These are phyloP conservation scores for Hypseocharis bilobata DNA, from an alignment of 441 rosid species.

Conservation along the genomic window DNA sequence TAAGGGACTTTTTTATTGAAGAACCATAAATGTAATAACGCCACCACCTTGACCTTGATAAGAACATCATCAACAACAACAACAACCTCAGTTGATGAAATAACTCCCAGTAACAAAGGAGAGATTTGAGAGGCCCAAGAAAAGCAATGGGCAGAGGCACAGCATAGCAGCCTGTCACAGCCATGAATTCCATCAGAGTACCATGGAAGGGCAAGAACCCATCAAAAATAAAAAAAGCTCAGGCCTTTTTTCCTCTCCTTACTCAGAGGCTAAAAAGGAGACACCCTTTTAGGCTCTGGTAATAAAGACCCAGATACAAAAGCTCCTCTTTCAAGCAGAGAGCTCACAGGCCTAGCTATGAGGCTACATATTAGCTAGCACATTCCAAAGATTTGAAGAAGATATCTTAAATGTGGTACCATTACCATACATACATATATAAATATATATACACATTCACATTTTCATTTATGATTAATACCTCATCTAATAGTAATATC, in stretches of 20 bases:
- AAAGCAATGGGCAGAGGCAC: constrained; percentile 20
- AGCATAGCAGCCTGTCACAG: constrained; percentile 32
- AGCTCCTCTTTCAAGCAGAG: constrained; percentile 11
- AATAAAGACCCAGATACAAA: constrained; percentile 24
- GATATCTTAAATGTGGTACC: constrained; percentile 21
- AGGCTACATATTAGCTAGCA: constrained; percentile 22
- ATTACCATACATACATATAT: constrained; percentile 11
- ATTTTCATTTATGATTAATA: not conserved
- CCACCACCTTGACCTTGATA: constrained; percentile 20
- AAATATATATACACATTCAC: not conserved
- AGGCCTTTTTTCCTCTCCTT: constrained; percentile 21
- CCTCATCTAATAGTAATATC: too few relatives aligned
- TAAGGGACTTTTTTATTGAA: constrained; percentile 24
- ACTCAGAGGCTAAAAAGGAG: constrained; percentile 21
- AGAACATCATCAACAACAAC: constrained; percentile 24
- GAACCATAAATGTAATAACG: constrained; percentile 13
- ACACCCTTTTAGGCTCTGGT: constrained; percentile 24
- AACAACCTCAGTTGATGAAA: constrained; percentile 31
- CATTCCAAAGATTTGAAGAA: constrained; percentile 32
- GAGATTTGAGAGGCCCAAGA: constrained; percentile 32
- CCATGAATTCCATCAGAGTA: constrained; percentile 32
- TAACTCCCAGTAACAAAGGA: constrained; percentile 34
- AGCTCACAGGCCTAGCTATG: constrained; percentile 29
- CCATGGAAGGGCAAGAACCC: constrained; percentile 28
- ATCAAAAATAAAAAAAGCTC: constrained; percentile 35